Evolutionary conservation across 345 rosid species (phyloP), one percentile per base, ranked within the genome.

Genomic region (Cardiospermum halicacabum): DNA sequence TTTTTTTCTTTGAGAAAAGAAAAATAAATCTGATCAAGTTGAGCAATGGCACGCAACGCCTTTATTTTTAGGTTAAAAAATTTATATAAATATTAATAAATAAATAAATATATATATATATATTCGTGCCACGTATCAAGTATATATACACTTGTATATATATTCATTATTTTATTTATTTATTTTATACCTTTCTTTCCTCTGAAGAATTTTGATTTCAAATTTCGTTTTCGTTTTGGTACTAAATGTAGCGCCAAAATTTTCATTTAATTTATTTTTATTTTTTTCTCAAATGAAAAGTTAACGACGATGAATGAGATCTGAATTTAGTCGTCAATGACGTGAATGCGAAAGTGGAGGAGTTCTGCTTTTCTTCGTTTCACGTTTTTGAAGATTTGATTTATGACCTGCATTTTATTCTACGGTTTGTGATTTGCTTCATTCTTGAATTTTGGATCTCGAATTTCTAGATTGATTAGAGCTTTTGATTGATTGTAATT

Each of bases 331-430:
- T 74, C 42, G 83, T 83, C 61, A 81, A 72, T 68, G 82, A 54
- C 1, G 45, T 88, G 74, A 87, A 88, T 82, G 74, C 81, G 19
- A 77, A 81, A 68, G 75, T 90, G 24, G 85, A 81, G 75, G 82
- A 72, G 95, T 91, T 85, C 21, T 57, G 79, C 47, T 22, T 72
- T 65, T n/a, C n/a, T 66, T 18, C 4, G 5, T 18, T 27, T 30
- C 21, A 7, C 1, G 19, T 43, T n/a, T n/a, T n/a, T 43, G 49
- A n/a, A 43, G n/a, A n/a, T 15, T 43, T 15, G 22, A 18, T n/a
- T 43, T 39, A 16, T 43, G 5, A 43, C 19, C 21, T 43, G 15
- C 9, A 2, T 16, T 16, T 43, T 43, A 28, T 10, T 25, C 21
- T n/a, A 18, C 27, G 5, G 30, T 5, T 11, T 28, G 25, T 56